Conservation (phyloP, 345 rosid genomes). For the Euclidium syriacum region DNA sequence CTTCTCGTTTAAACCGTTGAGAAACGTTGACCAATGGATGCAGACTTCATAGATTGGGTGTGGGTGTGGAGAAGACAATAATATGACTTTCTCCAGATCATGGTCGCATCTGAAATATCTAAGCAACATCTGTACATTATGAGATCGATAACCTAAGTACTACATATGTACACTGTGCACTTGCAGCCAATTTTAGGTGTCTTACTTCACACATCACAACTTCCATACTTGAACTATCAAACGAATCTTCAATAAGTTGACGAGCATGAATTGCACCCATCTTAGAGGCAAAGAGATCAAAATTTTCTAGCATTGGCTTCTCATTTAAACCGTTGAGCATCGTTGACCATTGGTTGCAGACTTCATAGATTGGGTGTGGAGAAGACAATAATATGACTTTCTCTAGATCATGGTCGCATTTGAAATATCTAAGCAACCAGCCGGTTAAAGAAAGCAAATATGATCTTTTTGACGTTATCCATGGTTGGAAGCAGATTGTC, state of each 20-base stretch:
- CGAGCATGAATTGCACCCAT: conserved; percentile 75
- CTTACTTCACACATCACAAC: conserved; percentile 62
- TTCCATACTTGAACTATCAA: conserved; percentile 56
- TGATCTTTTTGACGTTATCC: conserved; percentile 82
- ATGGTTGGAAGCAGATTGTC: conserved; percentile 73
- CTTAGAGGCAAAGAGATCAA: conserved; percentile 80
- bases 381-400: conserved; percentile 52
- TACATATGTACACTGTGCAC: too few species aligned
- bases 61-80: conserved; percentile 51
- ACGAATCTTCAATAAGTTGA: conserved; percentile 55
- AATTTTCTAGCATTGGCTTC: conserved; percentile 65
- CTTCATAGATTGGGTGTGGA: conserved; percentile 57
- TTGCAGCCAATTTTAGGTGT: conserved; percentile 66
- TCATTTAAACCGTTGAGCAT: conserved; percentile 57
- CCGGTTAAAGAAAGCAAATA: conserved; percentile 65
- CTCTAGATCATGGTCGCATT: conserved; percentile 61
- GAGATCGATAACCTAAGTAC: too few species aligned
- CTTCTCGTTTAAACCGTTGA: conserved; percentile 52
- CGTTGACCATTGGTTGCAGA: conserved; percentile 80
- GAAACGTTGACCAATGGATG: conserved; percentile 75
- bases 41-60: conserved; percentile 66
- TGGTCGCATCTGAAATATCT: conserved; percentile 61
- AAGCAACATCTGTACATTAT: too few species aligned
- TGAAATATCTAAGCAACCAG: conserved; percentile 74
- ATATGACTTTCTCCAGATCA: conserved; percentile 55